phyloP scores from a whole-genome alignment of 2,329 filamentous ascomycete species.

The Claviceps arundinis region DNA sequence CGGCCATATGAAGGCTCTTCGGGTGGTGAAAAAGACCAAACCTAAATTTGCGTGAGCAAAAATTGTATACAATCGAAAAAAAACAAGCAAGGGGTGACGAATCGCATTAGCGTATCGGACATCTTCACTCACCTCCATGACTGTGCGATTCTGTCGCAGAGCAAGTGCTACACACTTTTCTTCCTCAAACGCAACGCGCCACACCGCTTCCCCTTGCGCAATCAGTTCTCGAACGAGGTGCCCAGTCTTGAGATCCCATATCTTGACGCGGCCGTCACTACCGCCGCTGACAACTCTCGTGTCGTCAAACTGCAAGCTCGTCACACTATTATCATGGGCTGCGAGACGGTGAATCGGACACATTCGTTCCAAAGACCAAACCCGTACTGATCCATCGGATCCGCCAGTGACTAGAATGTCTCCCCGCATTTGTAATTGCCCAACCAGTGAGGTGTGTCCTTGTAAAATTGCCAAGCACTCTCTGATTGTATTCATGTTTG shows the following conservation, averaged over 20 bases:
- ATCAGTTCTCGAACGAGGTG: constrained; percentile 84
- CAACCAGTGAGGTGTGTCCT: constrained; percentile 91
- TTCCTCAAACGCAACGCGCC: constrained; percentile 95
- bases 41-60: constrained; percentile 34
- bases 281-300: constrained; percentile 90
- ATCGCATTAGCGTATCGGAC: no score
- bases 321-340: constrained; percentile 96
- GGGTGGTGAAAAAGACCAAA: constrained; percentile 89
- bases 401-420: constrained; percentile 93
- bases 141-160: constrained; percentile 67
- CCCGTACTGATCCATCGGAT: constrained; percentile 87
- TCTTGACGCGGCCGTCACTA: constrained; percentile 93
- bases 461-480: constrained; percentile 85
- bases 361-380: constrained; percentile 89
- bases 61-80: background rate
- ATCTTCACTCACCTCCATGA: constrained; percentile 74
- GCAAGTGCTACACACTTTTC: constrained; percentile 97
- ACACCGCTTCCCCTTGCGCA: constrained; percentile 84
- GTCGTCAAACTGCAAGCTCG: constrained; percentile 93
- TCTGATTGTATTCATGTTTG: constrained; percentile 17
- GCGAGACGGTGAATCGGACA: constrained; percentile 86
- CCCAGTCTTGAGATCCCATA: constrained; percentile 92
- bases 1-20: constrained; percentile 49
- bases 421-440: constrained; percentile 88
- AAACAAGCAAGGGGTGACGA: background rate